Evolutionary conservation across 169 alveolate species (phyloP), one percentile per base, ranked within the genome.

Genomic region (Fabrea salina): DNA sequence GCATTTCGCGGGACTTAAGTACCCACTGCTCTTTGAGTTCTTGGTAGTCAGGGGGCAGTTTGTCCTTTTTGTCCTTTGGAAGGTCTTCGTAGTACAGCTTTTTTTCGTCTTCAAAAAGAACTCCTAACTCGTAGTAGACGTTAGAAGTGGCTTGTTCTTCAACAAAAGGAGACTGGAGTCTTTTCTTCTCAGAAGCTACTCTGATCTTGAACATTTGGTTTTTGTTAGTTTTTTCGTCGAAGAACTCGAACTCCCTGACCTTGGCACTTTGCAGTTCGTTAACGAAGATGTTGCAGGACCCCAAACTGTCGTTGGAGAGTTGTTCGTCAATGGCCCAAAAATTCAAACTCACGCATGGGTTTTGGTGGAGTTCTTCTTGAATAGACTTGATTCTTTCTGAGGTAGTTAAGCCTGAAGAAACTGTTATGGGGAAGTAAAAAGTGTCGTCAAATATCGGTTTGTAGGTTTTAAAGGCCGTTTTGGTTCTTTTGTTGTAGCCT

Each of bases 261-360:
- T 41, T 70, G 16, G 67, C 61, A 49, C 30, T 70, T 16, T 19
- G 35, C 5, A 70, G 44, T 8, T 70, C 79, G 11, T 19, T 47
- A 16, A 70, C 16, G 25, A 70, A 70, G 37, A 70, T 47, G 35
- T n/a, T 37, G 6, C 51, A 13, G 3, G 61, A 44, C 27, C 79
- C 79, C 13, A 70, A 25, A 70, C 79, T 70, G 67, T 70, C 79
- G 49, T 70, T 70, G 5, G 79, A 41, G 13, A 70, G 68, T 47
- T 70, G 70, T 70, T 70, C 79, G 49, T 70, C 79, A 49, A 70
- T 70, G 16, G 79, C 35, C 61, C 61, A 70, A n/a, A 70, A 70
- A 5, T 70, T 70, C 33, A 70, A 70, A 6, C 27, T 13, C 4
- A 70, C 30, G 3, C 13, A 19, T 13, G 50, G 33, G 25, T 50